A percentile compares a stretch with the other conserved stretches of the same genome.
These are phyloP conservation scores for Powellomyces hirtus DNA, from an alignment of 192 early-diverging fungal species.

Conservation along the genomic window DNA sequence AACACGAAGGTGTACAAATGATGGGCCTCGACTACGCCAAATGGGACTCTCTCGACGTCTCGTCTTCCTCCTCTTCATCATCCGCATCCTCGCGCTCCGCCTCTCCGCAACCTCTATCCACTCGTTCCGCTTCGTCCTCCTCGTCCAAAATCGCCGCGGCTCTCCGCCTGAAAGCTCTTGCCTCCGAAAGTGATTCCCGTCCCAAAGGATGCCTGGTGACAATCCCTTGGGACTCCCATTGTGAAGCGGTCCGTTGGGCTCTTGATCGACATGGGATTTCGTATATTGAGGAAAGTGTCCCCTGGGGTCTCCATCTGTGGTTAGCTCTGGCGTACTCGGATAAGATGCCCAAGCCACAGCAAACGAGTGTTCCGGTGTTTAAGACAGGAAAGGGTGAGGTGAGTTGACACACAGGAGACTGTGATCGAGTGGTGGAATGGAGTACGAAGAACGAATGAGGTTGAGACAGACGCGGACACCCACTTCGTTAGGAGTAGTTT, in stretches of 20 bases:
- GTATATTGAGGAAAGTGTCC: slow-evolving; percentile 36
- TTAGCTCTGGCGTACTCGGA: slow-evolving; percentile 35
- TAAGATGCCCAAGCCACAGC: slow-evolving; percentile 28
- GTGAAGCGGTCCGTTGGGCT: slow-evolving; percentile 45
- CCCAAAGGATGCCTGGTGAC: slow-evolving; percentile 23
- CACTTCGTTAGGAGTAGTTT: too few relatives aligned
- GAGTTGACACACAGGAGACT: neutral
- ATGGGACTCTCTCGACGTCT: slow-evolving; percentile 26
- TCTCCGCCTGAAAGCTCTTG: slow-evolving; percentile 8
- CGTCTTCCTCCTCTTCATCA: slow-evolving; percentile 6
- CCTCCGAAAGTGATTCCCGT: slow-evolving; percentile 3
- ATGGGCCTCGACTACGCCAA: slow-evolving; percentile 32
- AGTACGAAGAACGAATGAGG: too few relatives aligned
- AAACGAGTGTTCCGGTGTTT: slow-evolving; percentile 39
- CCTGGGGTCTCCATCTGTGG: slow-evolving; percentile 41
- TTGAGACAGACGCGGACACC: too few relatives aligned
- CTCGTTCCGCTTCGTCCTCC: too few relatives aligned
- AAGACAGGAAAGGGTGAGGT: slow-evolving; percentile 46
- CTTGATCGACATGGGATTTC: slow-evolving; percentile 42
- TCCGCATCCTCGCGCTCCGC: neutral
- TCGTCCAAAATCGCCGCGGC: neutral
- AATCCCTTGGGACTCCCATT: slow-evolving; percentile 31
- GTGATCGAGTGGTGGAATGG: too few relatives aligned
- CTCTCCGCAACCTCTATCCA: too few relatives aligned
- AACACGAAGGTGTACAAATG: too few relatives aligned